These are phyloP conservation scores for Serendipita sp. DNA, from an alignment of 1,284 basidiomycete species.

Conservation along the genomic window DNA sequence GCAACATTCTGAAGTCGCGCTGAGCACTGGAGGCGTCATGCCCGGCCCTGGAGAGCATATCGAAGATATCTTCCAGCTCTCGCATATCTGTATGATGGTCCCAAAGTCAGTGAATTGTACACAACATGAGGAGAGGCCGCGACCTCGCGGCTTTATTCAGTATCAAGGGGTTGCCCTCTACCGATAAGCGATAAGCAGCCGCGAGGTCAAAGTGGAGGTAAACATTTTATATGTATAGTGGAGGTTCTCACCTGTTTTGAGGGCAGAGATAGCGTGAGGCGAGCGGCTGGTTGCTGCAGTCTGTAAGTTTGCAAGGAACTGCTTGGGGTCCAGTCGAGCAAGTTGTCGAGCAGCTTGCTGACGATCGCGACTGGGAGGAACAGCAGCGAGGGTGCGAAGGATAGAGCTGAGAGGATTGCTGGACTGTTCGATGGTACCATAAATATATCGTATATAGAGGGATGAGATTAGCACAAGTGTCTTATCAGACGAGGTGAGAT, in stretches of 20 bases:
- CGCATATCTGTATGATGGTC: neutral
- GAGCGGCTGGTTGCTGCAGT: neutral
- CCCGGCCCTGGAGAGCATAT: slow-evolving; percentile 1
- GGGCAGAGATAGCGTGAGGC: slow-evolving; percentile 1
- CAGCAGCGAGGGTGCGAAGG: neutral
- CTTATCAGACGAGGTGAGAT: neutral
- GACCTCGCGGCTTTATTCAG: neutral
- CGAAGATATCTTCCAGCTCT: neutral
- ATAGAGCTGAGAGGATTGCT: neutral
- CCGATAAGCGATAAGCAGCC: neutral
- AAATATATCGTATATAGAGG: neutral
- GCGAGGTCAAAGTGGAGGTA: neutral
- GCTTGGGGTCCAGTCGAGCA: neutral
- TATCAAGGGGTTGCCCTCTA: neutral
- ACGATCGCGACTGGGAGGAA: neutral
- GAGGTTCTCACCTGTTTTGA: slow-evolving; percentile 7
- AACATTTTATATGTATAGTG: neutral
- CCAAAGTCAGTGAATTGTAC: neutral
- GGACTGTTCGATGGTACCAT: neutral
- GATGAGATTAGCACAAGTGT: neutral
- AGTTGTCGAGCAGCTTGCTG: slow-evolving; percentile 2
- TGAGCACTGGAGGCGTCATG: neutral
- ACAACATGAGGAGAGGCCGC: too few species aligned
- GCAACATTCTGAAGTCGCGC: slow-evolving; percentile 3
- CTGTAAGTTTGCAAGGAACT: neutral